phyloP scores from a whole-genome alignment of 2,329 filamentous ascomycete species.

The Dothidotthia symphoricarpi region DNA sequence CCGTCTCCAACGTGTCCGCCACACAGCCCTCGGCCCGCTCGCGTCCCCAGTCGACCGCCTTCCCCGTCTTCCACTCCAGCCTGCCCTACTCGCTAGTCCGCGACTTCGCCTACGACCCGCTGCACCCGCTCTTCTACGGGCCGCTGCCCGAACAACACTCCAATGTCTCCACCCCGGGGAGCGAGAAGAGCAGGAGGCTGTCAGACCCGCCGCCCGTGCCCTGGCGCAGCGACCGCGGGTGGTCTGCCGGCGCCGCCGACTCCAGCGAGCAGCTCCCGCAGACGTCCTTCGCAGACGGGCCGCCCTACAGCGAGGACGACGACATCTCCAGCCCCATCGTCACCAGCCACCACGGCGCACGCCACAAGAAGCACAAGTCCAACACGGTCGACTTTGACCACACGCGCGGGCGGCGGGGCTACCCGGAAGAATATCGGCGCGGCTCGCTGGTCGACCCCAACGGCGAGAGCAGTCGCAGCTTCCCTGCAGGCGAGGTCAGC shows the following conservation, averaged over 20 bases:
- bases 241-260: constrained; percentile 50
- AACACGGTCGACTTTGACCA: constrained; percentile 44
- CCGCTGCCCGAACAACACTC: constrained; percentile 80
- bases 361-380: constrained; percentile 76
- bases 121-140: constrained; percentile 89
- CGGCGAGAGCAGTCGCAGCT: constrained; percentile 70
- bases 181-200: constrained; percentile 70
- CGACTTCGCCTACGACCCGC: constrained; percentile 86
- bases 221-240: constrained; percentile 68
- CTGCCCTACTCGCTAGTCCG: constrained; percentile 86
- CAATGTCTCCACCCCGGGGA: constrained; percentile 78
- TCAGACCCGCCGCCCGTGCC: constrained; percentile 71
- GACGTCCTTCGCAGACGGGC: constrained; percentile 75
- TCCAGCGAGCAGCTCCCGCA: constrained; percentile 69
- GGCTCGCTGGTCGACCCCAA: constrained; percentile 48
- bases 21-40: constrained; percentile 56
- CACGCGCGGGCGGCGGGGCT: constrained; percentile 35
- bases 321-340: constrained; percentile 88
- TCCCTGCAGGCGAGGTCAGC: constrained; percentile 67
- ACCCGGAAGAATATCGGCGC: constrained; percentile 47
- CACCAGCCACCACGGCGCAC: constrained; percentile 61
- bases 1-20: constrained; percentile 54
- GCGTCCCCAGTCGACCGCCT: constrained; percentile 75
- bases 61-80: constrained; percentile 80
- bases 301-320: constrained; percentile 93